Base-by-base conservation (phyloP, 2,329 filamentous ascomycete species). In the Xylariaceae sp. region DNA sequence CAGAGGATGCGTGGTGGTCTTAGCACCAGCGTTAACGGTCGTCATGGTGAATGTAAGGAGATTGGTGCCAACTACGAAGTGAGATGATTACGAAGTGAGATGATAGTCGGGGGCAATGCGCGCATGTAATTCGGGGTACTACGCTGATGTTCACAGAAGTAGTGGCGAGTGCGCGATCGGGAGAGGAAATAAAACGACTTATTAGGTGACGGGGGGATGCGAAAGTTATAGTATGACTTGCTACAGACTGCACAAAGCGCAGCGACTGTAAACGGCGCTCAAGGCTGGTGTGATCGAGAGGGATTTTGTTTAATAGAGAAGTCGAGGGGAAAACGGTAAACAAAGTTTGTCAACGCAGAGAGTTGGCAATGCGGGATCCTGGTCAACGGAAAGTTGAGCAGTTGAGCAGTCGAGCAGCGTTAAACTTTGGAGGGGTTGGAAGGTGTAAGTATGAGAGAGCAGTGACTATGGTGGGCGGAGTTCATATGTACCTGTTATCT, bases 21-120 rank as follows among this genome's bases (percentile, higher is more conserved):
- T 56, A 45, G 65, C 61, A 42, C 62, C 67, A 43, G 56, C 65
- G 49, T 68, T 59, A 31, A 68, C 63, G 31, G 64, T 61, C 34
- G 66, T 65, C 67, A 70, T 70, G 39, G 46, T 60, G 60, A 46
- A 54, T 26, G 11, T 31, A 44, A 48, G 30, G n/a, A 8, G 35
- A 47, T 26, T 19, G 31, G 26, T 46, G 27, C 3, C 34, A 30
- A 30, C 34, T 45, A 45, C 11, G 43, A 34, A 34, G 19, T 7
- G 19, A 11, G 11, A 19, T 19, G 11, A 26, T 11, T 45, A 45
- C 11, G 43, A 34, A 34, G 19, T 7, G 19, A 11, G 11, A 19
- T 19, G 11, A 26, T 11, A 27, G 50, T 29, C 26, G 37, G 31
- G 27, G 31, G 6, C 3, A 26, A 26, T 2, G 19, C 19, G 44